These are phyloP conservation scores for Fusarium mundagurra DNA, from an alignment of 2,329 filamentous ascomycete genomes.

Conservation along the genomic window DNA sequence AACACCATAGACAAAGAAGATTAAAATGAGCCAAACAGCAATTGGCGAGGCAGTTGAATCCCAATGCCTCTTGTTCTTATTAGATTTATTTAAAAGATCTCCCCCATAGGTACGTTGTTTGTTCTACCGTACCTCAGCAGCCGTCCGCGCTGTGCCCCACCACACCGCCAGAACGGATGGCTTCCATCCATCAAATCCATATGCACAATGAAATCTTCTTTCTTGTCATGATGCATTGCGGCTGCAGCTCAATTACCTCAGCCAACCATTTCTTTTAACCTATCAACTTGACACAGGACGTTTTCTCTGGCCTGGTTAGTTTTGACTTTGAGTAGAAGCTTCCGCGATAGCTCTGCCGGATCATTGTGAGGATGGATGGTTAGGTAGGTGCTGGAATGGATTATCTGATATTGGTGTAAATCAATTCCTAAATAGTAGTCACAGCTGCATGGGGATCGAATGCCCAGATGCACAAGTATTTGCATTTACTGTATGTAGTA, in stretches of 20 bases:
- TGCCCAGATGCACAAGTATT: not conserved
- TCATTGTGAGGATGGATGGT: not conserved
- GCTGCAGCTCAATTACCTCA: not conserved
- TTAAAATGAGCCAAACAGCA: not conserved
- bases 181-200: not conserved
- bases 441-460: not conserved
- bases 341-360: conserved; percentile 12
- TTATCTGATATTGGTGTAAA: not conserved
- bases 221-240: not conserved
- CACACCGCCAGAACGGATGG: conserved; percentile 20
- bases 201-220: conserved; percentile 1
- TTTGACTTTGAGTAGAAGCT: not conserved
- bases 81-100: not conserved
- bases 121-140: not conserved
- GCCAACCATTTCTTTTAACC: not conserved
- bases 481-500: not conserved
- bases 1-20: conserved; percentile 1
- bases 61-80: not conserved
- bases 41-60: not conserved
- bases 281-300: not conserved
- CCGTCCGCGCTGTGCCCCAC: conserved; percentile 6
- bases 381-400: conserved; percentile 3
- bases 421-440: not conserved
- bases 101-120: not conserved
- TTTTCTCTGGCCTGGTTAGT: not conserved